A percentile compares a stretch with the other conserved stretches of the same genome.
Evolutionary conservation across 148 eudicot species (phyloP).

Genomic region (Rhododendron simsii): DNA sequence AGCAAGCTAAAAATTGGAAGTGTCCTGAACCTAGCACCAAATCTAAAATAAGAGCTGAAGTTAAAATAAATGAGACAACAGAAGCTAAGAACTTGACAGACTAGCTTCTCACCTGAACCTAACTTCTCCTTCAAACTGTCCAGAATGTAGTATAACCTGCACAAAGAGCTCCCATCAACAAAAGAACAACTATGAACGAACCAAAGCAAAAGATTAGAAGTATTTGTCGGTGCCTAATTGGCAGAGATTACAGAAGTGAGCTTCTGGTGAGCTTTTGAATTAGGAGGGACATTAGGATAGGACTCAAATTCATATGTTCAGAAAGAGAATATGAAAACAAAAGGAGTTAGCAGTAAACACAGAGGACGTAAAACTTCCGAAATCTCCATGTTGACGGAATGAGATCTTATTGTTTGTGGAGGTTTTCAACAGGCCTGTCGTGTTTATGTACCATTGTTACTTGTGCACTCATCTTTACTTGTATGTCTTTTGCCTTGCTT

Average conservation of each 20-base stretch:
- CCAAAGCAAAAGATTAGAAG: background rate
- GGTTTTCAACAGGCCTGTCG: background rate
- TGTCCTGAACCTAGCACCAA: background rate
- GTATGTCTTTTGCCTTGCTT: background rate
- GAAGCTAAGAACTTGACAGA: background rate
- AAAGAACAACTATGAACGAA: background rate
- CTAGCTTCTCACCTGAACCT: conserved; percentile 59
- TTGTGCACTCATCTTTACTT: background rate
- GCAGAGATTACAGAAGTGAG: background rate
- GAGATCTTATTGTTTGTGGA: background rate
- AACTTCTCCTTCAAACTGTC: conserved; percentile 86
- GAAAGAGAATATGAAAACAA: background rate
- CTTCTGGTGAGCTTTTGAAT: background rate
- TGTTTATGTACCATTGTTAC: background rate
- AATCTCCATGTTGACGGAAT: background rate
- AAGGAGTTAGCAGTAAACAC: background rate
- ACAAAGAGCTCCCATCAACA: conserved; percentile 10
- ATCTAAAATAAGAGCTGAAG: background rate
- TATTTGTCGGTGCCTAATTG: background rate
- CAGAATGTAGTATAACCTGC: conserved; percentile 68
- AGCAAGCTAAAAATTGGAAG: background rate
- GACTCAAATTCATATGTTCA: too few species aligned
- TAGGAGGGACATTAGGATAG: background rate
- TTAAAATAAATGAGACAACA: background rate
- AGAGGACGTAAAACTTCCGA: background rate